Base-by-base conservation (phyloP, 2,329 filamentous ascomycete species). In the Penicillium occitanis region DNA sequence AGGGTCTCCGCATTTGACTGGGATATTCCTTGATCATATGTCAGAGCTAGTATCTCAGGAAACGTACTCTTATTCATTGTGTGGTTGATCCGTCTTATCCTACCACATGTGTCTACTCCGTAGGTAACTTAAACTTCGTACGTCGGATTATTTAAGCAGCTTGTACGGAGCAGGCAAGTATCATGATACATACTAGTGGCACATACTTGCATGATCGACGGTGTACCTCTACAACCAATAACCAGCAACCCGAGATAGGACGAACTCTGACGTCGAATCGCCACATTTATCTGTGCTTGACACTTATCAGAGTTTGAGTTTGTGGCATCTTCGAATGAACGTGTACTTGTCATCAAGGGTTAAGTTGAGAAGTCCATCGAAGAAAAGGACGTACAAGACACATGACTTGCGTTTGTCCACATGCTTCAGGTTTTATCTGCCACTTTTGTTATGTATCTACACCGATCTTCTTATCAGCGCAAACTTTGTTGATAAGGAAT, bases 401-500 rank as follows among this genome's bases (percentile, higher is more conserved):
- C 33, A 37, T 40, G 53, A 57, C 53, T 22, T 57, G 33, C 33
- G n/a, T 55, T 35, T 10, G 51, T 55, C 10, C 17, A 55, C 30
- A 19, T 35, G 51, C 28, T 22, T 30, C 25, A 17, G 13, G 6
- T 30, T 35, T n/a, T 35, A 10, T 40, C 25, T 14, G 33, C 53
- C 53, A 40, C 33, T 22, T 37, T 55, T 13, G n/a, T 55, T 37
- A 37, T 7, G 28, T 14, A 14, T 40, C 53, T 37, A 57, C 53
- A 37, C 53, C 53, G 53, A 40, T 57, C 53, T 57, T 33, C 53
- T 37, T 57, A 57, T 40, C 53, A 19, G 5, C 53, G 17, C 11
- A 35, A 55, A 55, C 4, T 35, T 55, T 35, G 30, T 55, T 57
- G 53, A 57, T 57, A 57, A 37, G 53, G 11, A 51, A 57, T 57